A percentile compares a stretch with the other conserved stretches of the same genome.
Evolutionary conservation across 176 grass and related monocot species (phyloP).

Genomic region (Aegilops umbellulata): DNA sequence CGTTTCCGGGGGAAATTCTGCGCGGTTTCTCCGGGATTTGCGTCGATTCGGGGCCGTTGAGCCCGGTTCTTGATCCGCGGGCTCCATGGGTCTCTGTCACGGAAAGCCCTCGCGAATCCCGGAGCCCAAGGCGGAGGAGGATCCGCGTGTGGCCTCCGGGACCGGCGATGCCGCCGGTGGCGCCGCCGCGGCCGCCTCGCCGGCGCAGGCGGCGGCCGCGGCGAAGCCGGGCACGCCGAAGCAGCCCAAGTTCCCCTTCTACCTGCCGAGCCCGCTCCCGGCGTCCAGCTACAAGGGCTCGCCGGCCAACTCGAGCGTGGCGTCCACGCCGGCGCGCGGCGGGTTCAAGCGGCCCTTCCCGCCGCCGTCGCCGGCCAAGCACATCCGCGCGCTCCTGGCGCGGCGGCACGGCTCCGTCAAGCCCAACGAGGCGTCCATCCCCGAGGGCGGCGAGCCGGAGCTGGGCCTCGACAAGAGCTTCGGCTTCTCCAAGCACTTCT

Average conservation of each 20-base stretch:
- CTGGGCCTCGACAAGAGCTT: slow-evolving; percentile 91
- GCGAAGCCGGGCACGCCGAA: slow-evolving; percentile 66
- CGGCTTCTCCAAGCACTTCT: slow-evolving; percentile 94
- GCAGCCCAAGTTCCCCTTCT: slow-evolving; percentile 91
- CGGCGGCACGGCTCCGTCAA: slow-evolving; percentile 90
- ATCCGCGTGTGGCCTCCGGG: slow-evolving; percentile 30
- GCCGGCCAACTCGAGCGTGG: slow-evolving; percentile 89
- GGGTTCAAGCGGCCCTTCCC: slow-evolving; percentile 92
- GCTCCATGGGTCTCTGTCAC: slow-evolving; percentile 85
- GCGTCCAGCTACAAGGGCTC: slow-evolving; percentile 84
- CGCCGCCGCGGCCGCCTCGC: slow-evolving; percentile 20
- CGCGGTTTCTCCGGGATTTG: slow-evolving; percentile 11
- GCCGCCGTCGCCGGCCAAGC: slow-evolving; percentile 96
- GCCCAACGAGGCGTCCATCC: slow-evolving; percentile 92
- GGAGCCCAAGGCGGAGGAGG: slow-evolving; percentile 45
- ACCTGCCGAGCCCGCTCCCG: slow-evolving; percentile 89
- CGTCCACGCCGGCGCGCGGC: slow-evolving; percentile 66
- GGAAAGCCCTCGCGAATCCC: slow-evolving; percentile 71
- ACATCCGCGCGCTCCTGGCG: slow-evolving; percentile 91
- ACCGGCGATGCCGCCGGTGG: slow-evolving; percentile 15
- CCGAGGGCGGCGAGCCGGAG: slow-evolving; percentile 83
- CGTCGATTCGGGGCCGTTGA: slow-evolving; percentile 30
- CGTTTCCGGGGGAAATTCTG: slow-evolving; percentile 16
- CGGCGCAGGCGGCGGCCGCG: slow-evolving; percentile 29
- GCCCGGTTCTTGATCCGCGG: slow-evolving; percentile 34